Base-by-base conservation (phyloP, 345 rosid species). In the Aegle marmelos region DNA sequence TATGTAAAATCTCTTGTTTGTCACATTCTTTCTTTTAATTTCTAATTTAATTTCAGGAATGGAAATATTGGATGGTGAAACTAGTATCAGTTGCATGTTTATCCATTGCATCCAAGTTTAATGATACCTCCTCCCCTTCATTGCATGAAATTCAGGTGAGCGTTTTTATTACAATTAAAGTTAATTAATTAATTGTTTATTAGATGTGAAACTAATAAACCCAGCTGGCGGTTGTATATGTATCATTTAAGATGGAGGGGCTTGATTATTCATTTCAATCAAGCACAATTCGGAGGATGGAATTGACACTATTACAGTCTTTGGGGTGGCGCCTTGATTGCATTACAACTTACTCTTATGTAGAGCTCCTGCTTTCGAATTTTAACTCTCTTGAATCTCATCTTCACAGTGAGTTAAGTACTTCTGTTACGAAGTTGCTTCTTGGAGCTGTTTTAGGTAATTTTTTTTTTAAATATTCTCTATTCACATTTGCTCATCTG, bases 51-150 rank as follows among this genome's bases (percentile, higher is more conserved):
- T 59, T 39, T 24, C 79, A 92, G 98, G 90, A 64, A 76, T 90
- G 95, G 97, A 84, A 85, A 10, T 70, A 79, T 16, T 91, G 97
- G 95, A 91, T 91, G 95, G 83, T 89, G 65, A 93, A 94, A 68
- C 75, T 93, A 64, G 62, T 90, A 3, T 79, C 86, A 1, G 62
- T 93, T 5, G 87, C 97, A 21, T 90, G 97, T 77, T 81, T 95
- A 76, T 91, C 92, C 1, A 83, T 93, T 9, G 92, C 98, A 0
- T 77, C 90, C 24, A 95, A 95, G 80, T 91, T 90, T 67, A 86
- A 28, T 5, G 98, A 93, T 65, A 87, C 85, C 39, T 76, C 72
- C 25, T 36, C 79, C 25, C 89, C 87, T 58, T 81, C 87, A 17
- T 77, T 91, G 60, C 74, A 85, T n/a, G 91, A 90, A 77, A 80